phyloP scores from a whole-genome alignment of 139 green algal species.

The Yamagishiella unicocca region DNA sequence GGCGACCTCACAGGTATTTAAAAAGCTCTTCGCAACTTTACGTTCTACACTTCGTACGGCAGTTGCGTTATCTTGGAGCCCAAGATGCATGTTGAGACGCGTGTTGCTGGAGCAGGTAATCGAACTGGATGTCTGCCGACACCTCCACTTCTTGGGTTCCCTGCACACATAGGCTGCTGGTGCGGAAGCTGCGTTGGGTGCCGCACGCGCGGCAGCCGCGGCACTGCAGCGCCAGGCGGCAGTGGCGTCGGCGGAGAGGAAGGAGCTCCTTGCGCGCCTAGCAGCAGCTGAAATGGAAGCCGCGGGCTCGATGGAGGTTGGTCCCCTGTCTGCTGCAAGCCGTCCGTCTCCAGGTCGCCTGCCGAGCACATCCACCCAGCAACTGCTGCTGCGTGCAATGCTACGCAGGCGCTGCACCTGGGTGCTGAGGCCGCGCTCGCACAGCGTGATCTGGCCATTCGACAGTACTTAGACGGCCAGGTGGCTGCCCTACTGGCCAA shows the following conservation, averaged over 20 bases:
- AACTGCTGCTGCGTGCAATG: too few relatives aligned
- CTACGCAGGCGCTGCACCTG: slow-evolving; percentile 23
- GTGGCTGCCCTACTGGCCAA: slow-evolving; percentile 50
- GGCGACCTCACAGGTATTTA: slow-evolving; percentile 10
- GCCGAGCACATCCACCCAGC: too few relatives aligned
- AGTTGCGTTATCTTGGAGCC: too few relatives aligned
- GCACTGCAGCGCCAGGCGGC: slow-evolving; percentile 54
- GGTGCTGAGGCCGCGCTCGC: slow-evolving; percentile 33
- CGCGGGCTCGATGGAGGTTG: slow-evolving; percentile 27
- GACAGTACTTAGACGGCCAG: slow-evolving; percentile 65
- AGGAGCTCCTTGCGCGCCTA: slow-evolving; percentile 44
- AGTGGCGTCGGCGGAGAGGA: slow-evolving; percentile 21
- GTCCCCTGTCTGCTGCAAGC: too few relatives aligned
- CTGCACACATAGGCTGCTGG: slow-evolving; percentile 35
- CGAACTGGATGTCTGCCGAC: too few relatives aligned
- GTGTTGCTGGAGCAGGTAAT: too few relatives aligned
- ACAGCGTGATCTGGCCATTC: slow-evolving; percentile 55
- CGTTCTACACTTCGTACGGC: too few relatives aligned
- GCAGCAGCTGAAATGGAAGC: slow-evolving; percentile 54
- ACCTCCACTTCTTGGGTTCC: too few relatives aligned
- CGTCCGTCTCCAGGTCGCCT: too few relatives aligned
- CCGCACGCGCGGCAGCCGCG: background rate
- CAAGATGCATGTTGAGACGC: too few relatives aligned
- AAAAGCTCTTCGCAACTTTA: too few relatives aligned
- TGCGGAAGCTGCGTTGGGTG: background rate